Percentiles rank a stretch among this genome's conserved stretches.
Evolutionary conservation across 2,329 filamentous ascomycete species (phyloP).

Genomic region (Ophiostoma fasciatum): DNA sequence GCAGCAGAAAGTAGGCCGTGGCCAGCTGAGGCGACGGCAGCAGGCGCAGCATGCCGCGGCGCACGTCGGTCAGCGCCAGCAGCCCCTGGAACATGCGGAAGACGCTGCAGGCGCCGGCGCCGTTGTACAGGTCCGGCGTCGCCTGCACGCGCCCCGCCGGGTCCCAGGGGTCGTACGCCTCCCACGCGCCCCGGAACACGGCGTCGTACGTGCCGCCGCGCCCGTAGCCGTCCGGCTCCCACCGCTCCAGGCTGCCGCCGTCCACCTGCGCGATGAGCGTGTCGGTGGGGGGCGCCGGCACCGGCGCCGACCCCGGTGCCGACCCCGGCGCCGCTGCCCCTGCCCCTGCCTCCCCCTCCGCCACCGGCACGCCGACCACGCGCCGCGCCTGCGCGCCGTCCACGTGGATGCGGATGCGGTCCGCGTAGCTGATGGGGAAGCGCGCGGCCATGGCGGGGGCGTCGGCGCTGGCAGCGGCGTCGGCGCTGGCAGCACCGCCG

Average conservation of each 20-base stretch:
- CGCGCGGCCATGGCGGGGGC: constrained; percentile 43
- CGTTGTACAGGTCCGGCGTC: constrained; percentile 42
- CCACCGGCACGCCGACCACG: constrained; percentile 13
- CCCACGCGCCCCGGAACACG: constrained; percentile 39
- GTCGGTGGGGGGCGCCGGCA: constrained; percentile 21
- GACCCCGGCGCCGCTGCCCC: no score
- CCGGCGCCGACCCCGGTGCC: constrained; percentile 16
- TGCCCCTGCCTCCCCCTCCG: constrained; percentile 14
- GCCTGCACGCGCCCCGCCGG: constrained; percentile 36
- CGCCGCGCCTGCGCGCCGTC: constrained; percentile 21
- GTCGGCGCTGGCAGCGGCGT: constrained; percentile 13
- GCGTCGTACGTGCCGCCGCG: constrained; percentile 39
- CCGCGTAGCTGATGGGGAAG: constrained; percentile 52
- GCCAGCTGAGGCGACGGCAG: constrained; percentile 33
- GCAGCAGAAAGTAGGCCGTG: constrained; percentile 31
- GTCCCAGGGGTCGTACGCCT: constrained; percentile 41
- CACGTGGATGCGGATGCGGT: constrained; percentile 52
- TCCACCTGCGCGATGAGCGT: constrained; percentile 52
- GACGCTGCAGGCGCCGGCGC: constrained; percentile 40
- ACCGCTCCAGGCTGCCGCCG: constrained; percentile 56
- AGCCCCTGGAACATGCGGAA: constrained; percentile 46
- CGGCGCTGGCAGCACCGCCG: no score
- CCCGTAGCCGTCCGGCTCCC: constrained; percentile 54
- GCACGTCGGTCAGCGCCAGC: constrained; percentile 36
- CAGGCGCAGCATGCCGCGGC: constrained; percentile 31